These are phyloP conservation scores for Austropuccinia psidii DNA, from an alignment of 1,284 basidiomycete species.

Conservation along the genomic window DNA sequence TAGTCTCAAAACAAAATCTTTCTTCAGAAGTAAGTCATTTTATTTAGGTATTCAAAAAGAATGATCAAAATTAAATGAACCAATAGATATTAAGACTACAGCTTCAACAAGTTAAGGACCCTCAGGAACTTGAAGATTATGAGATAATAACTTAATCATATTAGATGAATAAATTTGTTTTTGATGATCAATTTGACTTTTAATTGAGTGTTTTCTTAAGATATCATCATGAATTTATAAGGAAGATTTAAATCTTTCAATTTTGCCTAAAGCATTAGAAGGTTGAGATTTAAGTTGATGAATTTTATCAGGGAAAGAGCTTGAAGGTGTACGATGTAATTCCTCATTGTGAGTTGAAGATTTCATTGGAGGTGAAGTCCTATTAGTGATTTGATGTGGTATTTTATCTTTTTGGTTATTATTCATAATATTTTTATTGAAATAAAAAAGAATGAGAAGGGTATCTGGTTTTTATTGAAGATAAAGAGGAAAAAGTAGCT, in stretches of 20 bases:
- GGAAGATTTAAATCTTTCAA: constrained; percentile 36
- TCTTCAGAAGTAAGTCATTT: too few relatives aligned
- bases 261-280: constrained; percentile 42
- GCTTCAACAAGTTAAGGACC: constrained; percentile 79
- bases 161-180: constrained; percentile 37
- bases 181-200: constrained; percentile 39
- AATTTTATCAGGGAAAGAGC: background rate
- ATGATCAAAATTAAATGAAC: too few relatives aligned
- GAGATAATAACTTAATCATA: constrained; percentile 40
- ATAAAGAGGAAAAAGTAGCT: background rate
- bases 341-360: constrained; percentile 1
- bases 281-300: constrained; percentile 37
- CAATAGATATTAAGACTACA: constrained; percentile 76
- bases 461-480: background rate
- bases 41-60: too few relatives aligned
- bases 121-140: constrained; percentile 52
- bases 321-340: background rate
- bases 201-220: constrained; percentile 17
- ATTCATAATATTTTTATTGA: background rate
- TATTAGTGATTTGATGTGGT: background rate
- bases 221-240: background rate
- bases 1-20: too few relatives aligned
- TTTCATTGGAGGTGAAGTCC: background rate
- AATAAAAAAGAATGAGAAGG: constrained; percentile 1
- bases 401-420: too few relatives aligned